A percentile compares a stretch with the other conserved stretches of the same genome.
Evolutionary conservation across 1,284 basidiomycete species (phyloP).

Genomic region (Bjerkandera adusta): DNA sequence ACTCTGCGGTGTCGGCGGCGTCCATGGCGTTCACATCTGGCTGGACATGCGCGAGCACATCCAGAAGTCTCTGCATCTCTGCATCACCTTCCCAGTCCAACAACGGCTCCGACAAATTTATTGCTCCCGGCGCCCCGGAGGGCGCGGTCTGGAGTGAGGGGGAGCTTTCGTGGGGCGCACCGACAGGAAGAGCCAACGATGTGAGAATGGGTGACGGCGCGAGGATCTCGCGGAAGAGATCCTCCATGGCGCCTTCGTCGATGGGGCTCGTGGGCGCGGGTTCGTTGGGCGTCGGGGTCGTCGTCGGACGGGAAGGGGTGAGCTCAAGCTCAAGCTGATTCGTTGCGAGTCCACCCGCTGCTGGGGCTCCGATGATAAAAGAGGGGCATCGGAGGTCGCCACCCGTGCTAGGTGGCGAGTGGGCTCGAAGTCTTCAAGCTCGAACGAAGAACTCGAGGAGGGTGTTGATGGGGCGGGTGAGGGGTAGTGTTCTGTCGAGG

Average conservation of each 20-base stretch:
- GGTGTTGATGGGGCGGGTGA: conserved; percentile 51
- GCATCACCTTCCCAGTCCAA: conserved; percentile 43
- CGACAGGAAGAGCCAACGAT: conserved; percentile 32
- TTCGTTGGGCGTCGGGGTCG: conserved; percentile 17
- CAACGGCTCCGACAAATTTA: conserved; percentile 21
- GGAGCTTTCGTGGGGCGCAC: conserved; percentile 20
- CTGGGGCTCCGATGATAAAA: conserved; percentile 68
- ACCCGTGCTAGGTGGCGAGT: conserved; percentile 95
- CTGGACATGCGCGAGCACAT: conserved; percentile 42
- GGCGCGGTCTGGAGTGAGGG: conserved; percentile 17
- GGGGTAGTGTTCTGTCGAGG: conserved; percentile 36
- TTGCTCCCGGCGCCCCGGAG: conserved; percentile 23
- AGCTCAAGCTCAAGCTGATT: conserved; percentile 30
- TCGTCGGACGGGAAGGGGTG: conserved; percentile 22
- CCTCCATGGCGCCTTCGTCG: conserved; percentile 61
- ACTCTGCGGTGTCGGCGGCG: conserved; percentile 31
- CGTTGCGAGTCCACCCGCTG: conserved; percentile 74
- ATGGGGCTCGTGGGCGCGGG: conserved; percentile 27
- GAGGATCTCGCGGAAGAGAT: conserved; percentile 66
- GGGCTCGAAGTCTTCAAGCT: conserved; percentile 48
- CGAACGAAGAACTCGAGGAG: conserved; percentile 31
- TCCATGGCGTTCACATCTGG: conserved; percentile 28
- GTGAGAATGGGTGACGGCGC: conserved; percentile 47
- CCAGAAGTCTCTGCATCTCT: conserved; percentile 64
- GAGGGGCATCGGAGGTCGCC: conserved; percentile 67